Percentiles rank a stretch among this genome's conserved stretches.
These are phyloP conservation scores for Xenosphaeropsis pyriputrescens DNA, from an alignment of 2,329 filamentous ascomycete species.

Conservation along the genomic window DNA sequence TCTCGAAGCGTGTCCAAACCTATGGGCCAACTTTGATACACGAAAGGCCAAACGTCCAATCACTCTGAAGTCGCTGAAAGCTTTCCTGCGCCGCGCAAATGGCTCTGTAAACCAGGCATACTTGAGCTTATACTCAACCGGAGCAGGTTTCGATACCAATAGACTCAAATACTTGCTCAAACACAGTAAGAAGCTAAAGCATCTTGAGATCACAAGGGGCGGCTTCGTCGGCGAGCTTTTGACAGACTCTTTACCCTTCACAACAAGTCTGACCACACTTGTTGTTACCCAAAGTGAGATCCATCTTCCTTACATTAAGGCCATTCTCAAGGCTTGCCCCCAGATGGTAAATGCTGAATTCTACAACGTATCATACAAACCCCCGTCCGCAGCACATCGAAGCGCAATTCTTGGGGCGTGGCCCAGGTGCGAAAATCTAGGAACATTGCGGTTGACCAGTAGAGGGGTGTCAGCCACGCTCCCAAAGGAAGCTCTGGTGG, in stretches of 20 bases:
- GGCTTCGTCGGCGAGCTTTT: constrained; percentile 13
- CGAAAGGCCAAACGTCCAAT: constrained; percentile 6
- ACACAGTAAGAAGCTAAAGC: constrained; percentile 11
- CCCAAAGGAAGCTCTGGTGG: background rate
- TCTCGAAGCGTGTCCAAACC: constrained; percentile 13
- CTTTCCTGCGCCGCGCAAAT: constrained; percentile 13
- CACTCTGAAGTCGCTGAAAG: constrained; percentile 10
- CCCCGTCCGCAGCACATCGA: background rate
- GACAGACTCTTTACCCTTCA: constrained; percentile 6
- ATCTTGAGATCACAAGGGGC: constrained; percentile 10
- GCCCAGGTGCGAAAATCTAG: background rate
- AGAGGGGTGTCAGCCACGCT: background rate
- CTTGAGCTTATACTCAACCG: constrained; percentile 6
- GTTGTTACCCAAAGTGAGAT: constrained; percentile 4
- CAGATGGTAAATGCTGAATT: constrained; percentile 1
- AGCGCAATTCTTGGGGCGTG: background rate
- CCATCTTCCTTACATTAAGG: constrained; percentile 2
- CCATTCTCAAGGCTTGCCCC: constrained; percentile 1
- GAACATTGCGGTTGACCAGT: background rate
- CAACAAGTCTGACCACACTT: constrained; percentile 9
- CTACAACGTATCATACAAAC: background rate
- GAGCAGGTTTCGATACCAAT: constrained; percentile 7
- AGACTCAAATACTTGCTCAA: constrained; percentile 11
- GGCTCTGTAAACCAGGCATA: constrained; percentile 12
- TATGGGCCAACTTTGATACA: constrained; percentile 17